phyloP scores from a whole-genome alignment of 2,329 filamentous ascomycete species.

The Epichloe coenophiala region DNA sequence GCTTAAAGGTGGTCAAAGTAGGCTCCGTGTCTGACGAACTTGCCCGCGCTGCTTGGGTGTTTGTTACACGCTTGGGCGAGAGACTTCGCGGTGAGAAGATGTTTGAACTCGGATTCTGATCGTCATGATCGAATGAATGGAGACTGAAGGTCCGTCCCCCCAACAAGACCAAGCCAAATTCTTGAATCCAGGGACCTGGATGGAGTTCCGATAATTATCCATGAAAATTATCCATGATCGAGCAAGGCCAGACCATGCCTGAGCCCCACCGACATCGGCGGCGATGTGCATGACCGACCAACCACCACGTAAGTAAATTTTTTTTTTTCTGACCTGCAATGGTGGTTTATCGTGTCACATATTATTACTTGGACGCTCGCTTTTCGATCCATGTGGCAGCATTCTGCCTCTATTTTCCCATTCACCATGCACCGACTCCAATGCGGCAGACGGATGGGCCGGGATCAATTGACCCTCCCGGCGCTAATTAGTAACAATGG shows the following conservation, averaged over 20 bases:
- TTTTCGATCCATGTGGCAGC: not conserved
- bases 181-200: not conserved
- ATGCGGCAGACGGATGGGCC: not conserved
- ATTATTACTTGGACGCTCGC: not conserved
- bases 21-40: constrained; percentile 18
- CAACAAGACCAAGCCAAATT: not conserved
- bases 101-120: constrained; percentile 4
- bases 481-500: not conserved
- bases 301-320: not conserved
- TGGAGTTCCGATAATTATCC: not conserved
- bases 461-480: not conserved
- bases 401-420: not conserved
- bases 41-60: constrained; percentile 23
- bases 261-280: constrained; percentile 2
- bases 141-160: not conserved
- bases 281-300: not conserved
- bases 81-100: constrained; percentile 16
- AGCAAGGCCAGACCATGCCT: too few relatives aligned
- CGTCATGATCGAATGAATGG: not conserved
- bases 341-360: not conserved
- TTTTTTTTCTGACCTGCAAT: not conserved
- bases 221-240: too few relatives aligned
- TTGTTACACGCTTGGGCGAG: constrained; percentile 22
- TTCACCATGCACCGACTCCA: not conserved
- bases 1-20: constrained; percentile 32